phyloP scores from a whole-genome alignment of 2,329 filamentous ascomycete species.

The Dothistroma pini region DNA sequence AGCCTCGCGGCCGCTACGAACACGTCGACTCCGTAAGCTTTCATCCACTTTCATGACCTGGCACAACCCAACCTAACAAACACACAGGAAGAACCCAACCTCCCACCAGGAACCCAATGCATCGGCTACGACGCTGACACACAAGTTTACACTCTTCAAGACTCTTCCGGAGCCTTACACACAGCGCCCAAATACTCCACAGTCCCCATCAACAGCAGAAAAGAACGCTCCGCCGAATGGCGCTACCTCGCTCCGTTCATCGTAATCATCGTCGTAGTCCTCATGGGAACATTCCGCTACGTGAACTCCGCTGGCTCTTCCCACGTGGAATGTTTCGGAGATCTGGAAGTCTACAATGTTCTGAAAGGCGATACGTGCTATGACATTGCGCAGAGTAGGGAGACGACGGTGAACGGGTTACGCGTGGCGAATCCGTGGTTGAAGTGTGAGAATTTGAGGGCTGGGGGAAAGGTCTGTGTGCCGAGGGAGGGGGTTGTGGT shows the following conservation, averaged over 20 bases:
- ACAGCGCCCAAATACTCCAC: not conserved
- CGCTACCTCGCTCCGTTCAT: slow-evolving; percentile 15
- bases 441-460: slow-evolving; percentile 11
- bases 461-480: slow-evolving; percentile 13
- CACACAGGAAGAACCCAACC: slow-evolving; percentile 5
- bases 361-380: slow-evolving; percentile 19
- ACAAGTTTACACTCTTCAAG: slow-evolving; percentile 16
- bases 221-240: slow-evolving; percentile 8
- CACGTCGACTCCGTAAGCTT: slow-evolving; percentile 1
- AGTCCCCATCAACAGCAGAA: not conserved
- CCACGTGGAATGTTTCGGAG: slow-evolving; percentile 7
- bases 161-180: slow-evolving; percentile 7
- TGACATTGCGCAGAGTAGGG: slow-evolving; percentile 13
- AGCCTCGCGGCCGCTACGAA: slow-evolving; percentile 1
- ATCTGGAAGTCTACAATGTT: slow-evolving; percentile 13
- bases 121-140: slow-evolving; percentile 22
- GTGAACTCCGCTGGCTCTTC: slow-evolving; percentile 3
- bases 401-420: slow-evolving; percentile 13
- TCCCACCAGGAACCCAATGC: slow-evolving; percentile 12
- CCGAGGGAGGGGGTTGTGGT: not conserved
- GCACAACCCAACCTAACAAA: not conserved
- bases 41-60: not conserved
- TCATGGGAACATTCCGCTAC: slow-evolving; percentile 14
- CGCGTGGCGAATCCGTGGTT: slow-evolving; percentile 12
- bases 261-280: slow-evolving; percentile 12